Conservation (phyloP, 2,329 filamentous ascomycete species). For the Apiospora rasikravindrae region DNA sequence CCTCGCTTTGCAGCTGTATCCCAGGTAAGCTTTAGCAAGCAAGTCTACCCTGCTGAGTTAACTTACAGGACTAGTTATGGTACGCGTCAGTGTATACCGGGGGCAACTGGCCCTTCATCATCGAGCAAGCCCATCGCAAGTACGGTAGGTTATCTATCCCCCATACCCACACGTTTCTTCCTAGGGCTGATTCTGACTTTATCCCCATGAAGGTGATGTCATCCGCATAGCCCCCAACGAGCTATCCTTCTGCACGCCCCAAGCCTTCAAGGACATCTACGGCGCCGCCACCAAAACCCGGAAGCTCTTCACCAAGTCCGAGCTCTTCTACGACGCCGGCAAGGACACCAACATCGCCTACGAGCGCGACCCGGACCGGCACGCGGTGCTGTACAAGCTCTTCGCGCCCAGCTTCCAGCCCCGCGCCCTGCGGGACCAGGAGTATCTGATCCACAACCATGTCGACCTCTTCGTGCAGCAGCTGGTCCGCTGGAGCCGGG, state of each 20-base stretch:
- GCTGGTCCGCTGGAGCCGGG: constrained; percentile 19
- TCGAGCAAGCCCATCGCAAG: constrained; percentile 24
- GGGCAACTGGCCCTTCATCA: constrained; percentile 22
- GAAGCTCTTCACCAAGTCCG: constrained; percentile 29
- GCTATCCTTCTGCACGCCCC: constrained; percentile 27
- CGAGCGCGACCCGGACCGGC: constrained; percentile 28
- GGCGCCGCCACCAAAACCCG: constrained; percentile 26
- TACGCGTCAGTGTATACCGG: constrained; percentile 24
- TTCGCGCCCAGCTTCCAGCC: constrained; percentile 30
- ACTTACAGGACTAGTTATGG: too few relatives aligned
- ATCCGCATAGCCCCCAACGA: constrained; percentile 30
- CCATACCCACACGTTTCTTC: background rate
- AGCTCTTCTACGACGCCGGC: constrained; percentile 27
- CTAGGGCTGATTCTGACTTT: background rate
- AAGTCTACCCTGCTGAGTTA: too few relatives aligned
- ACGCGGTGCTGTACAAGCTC: constrained; percentile 28
- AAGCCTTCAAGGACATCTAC: constrained; percentile 27
- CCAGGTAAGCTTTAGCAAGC: constrained; percentile 20
- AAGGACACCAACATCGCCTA: constrained; percentile 25
- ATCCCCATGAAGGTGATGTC: constrained; percentile 22
- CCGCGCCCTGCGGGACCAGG: constrained; percentile 30
- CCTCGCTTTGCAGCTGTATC: constrained; percentile 28
- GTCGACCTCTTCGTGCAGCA: constrained; percentile 29
- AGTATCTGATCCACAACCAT: constrained; percentile 30
- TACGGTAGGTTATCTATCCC: constrained; percentile 23